A percentile compares a stretch with the other conserved stretches of the same genome.
These are phyloP conservation scores for Candida mattraensis DNA, from an alignment of 805 yeast genomes.

Conservation along the genomic window DNA sequence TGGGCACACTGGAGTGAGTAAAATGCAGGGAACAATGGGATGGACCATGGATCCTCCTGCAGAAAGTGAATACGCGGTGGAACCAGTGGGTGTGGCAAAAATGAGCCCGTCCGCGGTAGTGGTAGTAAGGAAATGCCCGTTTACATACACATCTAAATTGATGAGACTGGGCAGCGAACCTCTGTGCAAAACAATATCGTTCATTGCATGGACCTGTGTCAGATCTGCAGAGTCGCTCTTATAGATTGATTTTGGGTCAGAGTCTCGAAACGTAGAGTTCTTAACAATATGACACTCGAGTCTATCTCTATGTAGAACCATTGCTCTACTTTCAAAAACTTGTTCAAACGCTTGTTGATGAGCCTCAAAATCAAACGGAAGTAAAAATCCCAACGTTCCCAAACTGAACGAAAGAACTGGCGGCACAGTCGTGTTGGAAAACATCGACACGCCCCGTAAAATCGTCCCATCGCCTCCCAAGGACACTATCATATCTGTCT, in stretches of 20 bases:
- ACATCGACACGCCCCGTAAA: constrained; percentile 76
- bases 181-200: constrained; percentile 84
- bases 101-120: constrained; percentile 92
- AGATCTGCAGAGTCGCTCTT: constrained; percentile 16
- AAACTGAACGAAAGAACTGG: constrained; percentile 86
- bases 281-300: constrained; percentile 70
- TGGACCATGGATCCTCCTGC: constrained; percentile 94
- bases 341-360: constrained; percentile 58
- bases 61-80: constrained; percentile 87
- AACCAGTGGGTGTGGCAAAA: constrained; percentile 89
- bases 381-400: constrained; percentile 86
- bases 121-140: constrained; percentile 80
- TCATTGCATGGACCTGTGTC: constrained; percentile 75
- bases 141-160: constrained; percentile 79
- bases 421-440: constrained; percentile 72
- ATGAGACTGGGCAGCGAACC: constrained; percentile 87
- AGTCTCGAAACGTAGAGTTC: constrained; percentile 19
- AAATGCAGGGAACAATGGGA: constrained; percentile 79
- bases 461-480: constrained; percentile 98
- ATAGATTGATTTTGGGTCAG: constrained; percentile 16
- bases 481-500: constrained; percentile 79
- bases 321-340: constrained; percentile 67
- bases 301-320: constrained; percentile 74
- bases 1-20: constrained; percentile 90
- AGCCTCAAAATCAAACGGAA: constrained; percentile 79